Evolutionary conservation across 257 asterid genomes (phyloP).

Genomic region (Solanum chilense): DNA sequence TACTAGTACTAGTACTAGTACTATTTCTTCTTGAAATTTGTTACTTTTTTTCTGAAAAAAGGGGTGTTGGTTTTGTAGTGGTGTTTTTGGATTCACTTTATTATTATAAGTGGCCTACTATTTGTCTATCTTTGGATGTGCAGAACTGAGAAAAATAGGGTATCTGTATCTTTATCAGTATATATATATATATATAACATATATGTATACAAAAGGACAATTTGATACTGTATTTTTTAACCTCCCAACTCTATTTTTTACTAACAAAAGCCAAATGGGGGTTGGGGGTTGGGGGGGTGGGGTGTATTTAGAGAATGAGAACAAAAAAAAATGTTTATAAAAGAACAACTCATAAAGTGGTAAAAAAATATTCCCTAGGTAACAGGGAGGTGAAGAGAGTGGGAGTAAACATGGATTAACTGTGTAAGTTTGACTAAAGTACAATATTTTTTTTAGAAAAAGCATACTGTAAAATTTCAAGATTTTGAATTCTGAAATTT

Average conservation of each 20-base stretch:
- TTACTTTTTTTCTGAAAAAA: conserved; percentile 6
- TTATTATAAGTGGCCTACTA: conserved; percentile 10
- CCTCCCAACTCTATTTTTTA: not conserved
- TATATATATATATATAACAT: not conserved
- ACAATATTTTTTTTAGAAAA: not conserved
- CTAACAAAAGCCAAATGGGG: not conserved
- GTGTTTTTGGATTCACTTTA: conserved; percentile 29
- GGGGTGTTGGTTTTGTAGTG: conserved; percentile 25
- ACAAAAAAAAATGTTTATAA: conserved; percentile 6
- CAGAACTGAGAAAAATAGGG: conserved; percentile 12
- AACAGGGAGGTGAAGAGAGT: not conserved
- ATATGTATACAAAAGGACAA: conserved; percentile 8
- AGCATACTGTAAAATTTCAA: not conserved
- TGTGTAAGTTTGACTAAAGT: conserved; percentile 14
- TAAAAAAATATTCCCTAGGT: conserved; percentile 22
- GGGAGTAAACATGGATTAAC: not conserved
- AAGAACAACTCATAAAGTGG: conserved; percentile 14
- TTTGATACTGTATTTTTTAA: conserved; percentile 2
- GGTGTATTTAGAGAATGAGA: conserved; percentile 14
- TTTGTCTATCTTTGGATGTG: conserved; percentile 16
- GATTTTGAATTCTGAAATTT: not conserved
- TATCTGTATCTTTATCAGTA: conserved; percentile 17
- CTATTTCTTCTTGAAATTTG: conserved; percentile 18
- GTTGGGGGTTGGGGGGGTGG: not conserved
- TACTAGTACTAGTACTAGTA: not conserved